phyloP scores from a whole-genome alignment of 768 basidiomycete species.

The Tricholoma flavovirens region DNA sequence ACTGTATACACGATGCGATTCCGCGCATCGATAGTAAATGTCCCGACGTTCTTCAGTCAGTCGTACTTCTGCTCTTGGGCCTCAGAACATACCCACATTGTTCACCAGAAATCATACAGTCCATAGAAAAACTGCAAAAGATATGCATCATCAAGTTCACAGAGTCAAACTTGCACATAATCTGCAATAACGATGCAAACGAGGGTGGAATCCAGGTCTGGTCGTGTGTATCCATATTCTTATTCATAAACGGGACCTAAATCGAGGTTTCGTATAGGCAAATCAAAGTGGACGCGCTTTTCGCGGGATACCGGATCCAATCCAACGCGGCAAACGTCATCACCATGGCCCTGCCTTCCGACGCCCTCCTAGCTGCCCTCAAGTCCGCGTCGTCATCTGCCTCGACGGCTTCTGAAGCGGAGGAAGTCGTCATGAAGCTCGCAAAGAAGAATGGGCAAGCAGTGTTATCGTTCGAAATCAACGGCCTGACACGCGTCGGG shows the following conservation, averaged over 20 bases:
- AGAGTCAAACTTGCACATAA: constrained; percentile 69
- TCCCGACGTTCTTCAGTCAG: constrained; percentile 50
- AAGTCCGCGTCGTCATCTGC: constrained; percentile 53
- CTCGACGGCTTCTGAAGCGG: constrained; percentile 40
- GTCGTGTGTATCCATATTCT: constrained; percentile 33
- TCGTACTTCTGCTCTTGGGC: background rate
- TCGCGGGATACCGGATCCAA: constrained; percentile 77
- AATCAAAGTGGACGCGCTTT: constrained; percentile 62
- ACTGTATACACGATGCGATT: constrained; percentile 53
- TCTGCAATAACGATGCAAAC: constrained; percentile 74
- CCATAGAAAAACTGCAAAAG: constrained; percentile 80
- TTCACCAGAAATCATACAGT: constrained; percentile 64
- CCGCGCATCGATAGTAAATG: constrained; percentile 53
- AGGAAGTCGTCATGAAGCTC: constrained; percentile 75
- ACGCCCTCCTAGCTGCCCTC: constrained; percentile 72
- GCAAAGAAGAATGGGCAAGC: constrained; percentile 83
- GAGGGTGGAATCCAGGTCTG: constrained; percentile 88
- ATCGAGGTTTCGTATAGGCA: constrained; percentile 38
- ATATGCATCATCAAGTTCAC: constrained; percentile 79
- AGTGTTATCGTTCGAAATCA: constrained; percentile 72
- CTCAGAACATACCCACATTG: background rate
- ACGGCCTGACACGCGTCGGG: constrained; percentile 57
- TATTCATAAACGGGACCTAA: background rate
- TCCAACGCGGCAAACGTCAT: constrained; percentile 83
- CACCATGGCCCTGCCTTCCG: constrained; percentile 64